A percentile compares a stretch with the other conserved stretches of the same genome.
These are phyloP conservation scores for Arctium lappa DNA, from an alignment of 129 eudicot species.

Conservation along the genomic window DNA sequence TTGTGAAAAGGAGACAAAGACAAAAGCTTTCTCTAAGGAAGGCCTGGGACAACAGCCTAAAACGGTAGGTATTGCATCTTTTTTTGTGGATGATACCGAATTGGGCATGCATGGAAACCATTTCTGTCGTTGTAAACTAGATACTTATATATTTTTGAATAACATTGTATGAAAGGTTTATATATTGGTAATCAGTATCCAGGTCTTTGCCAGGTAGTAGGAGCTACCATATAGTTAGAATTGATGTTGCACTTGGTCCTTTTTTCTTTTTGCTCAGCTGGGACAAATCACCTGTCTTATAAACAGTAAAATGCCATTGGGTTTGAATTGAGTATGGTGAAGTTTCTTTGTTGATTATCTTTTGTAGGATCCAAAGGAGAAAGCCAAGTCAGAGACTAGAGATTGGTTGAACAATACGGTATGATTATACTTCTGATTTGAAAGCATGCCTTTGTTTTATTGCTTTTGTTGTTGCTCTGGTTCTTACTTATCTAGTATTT, in stretches of 20 bases:
- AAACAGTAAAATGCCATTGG: neutral
- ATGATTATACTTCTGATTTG: slow-evolving; percentile 19
- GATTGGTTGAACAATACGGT: slow-evolving; percentile 99
- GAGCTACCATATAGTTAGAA: neutral
- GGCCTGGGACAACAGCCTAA: slow-evolving; percentile 96
- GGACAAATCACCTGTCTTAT: neutral
- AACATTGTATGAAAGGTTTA: neutral
- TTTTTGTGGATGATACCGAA: neutral
- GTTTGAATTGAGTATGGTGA: slow-evolving; percentile 7
- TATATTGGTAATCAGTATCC: neutral
- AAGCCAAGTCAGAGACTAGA: slow-evolving; percentile 97
- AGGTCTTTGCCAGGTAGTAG: neutral
- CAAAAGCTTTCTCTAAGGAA: slow-evolving; percentile 95
- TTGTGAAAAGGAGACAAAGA: slow-evolving; percentile 94
- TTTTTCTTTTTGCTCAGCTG: neutral
- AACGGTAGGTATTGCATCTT: slow-evolving; percentile 46
- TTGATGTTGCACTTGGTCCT: neutral
- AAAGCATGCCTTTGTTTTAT: slow-evolving; percentile 10
- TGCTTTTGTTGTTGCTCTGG: neutral
- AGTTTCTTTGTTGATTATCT: slow-evolving; percentile 24
- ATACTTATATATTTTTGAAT: neutral
- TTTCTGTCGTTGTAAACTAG: neutral
- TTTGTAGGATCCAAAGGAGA: slow-evolving; percentile 91
- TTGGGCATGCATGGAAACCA: slow-evolving; percentile 4
- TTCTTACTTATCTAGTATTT: neutral